These are phyloP conservation scores for Earliella scabrosa DNA, from an alignment of 1,284 basidiomycete species.

Conservation along the genomic window DNA sequence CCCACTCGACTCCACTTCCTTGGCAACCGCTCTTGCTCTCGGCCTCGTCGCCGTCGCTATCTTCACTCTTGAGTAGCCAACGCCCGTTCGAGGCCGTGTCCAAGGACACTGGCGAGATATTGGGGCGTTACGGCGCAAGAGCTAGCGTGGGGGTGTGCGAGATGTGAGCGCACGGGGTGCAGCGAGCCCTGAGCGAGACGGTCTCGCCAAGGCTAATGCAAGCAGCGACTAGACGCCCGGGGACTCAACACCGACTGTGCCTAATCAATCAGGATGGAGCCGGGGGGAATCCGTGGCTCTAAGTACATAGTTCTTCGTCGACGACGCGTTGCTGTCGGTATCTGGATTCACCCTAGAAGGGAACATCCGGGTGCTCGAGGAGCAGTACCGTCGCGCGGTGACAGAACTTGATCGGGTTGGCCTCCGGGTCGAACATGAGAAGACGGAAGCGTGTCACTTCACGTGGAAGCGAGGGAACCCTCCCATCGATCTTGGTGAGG, in stretches of 20 bases:
- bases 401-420: neutral
- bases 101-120: no score
- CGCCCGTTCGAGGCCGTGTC: no score
- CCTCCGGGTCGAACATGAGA: no score
- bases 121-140: no score
- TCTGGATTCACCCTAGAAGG: neutral
- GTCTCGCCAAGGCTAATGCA: no score
- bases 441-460: neutral
- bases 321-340: neutral
- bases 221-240: no score
- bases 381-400: neutral
- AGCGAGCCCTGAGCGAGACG: no score
- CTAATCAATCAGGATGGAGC: neutral
- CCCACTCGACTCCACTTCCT: slow-evolving; percentile 21
- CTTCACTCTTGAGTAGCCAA: slow-evolving; percentile 34
- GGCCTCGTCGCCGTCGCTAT: slow-evolving; percentile 30
- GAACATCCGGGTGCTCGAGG: neutral
- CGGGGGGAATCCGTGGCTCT: neutral
- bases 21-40: slow-evolving; percentile 45
- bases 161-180: no score
- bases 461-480: neutral
- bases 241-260: neutral
- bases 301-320: slow-evolving; percentile 5
- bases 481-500: neutral
- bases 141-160: no score